A percentile compares a stretch with the other conserved stretches of the same genome.
Evolutionary conservation across 2,329 filamentous ascomycete species (phyloP).

Genomic region (Rhynchosporium secalis): DNA sequence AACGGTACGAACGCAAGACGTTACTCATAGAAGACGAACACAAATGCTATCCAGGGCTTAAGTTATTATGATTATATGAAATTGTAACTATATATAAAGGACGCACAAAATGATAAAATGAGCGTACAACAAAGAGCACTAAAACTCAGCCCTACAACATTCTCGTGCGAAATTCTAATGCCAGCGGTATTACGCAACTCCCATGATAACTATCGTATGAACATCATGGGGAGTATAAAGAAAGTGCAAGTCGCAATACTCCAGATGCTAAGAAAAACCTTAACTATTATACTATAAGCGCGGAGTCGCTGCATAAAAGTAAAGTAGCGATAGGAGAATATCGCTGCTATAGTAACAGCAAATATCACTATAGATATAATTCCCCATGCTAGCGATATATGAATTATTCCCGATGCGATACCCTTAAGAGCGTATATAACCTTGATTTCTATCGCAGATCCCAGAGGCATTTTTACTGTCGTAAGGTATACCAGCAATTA

Average conservation of each 20-base stretch:
- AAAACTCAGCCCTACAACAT: constrained; percentile 6
- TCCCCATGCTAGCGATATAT: constrained; percentile 1
- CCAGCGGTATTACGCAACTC: neutral
- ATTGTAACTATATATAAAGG: neutral
- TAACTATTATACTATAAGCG: constrained; percentile 2
- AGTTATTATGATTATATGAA: constrained; percentile 3
- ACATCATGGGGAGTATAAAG: constrained; percentile 6
- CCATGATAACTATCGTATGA: constrained; percentile 1
- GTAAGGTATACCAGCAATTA: constrained; percentile 2
- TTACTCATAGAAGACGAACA: no score
- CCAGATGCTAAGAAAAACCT: constrained; percentile 6
- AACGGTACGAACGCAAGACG: no score
- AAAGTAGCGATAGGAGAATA: constrained; percentile 5
- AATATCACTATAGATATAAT: constrained; percentile 9
- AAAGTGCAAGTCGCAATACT: constrained; percentile 8
- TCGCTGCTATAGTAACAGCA: constrained; percentile 3
- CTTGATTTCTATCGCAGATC: constrained; percentile 3
- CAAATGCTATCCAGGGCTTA: no score
- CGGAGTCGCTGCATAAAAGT: constrained; percentile 7
- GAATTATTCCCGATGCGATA: constrained; percentile 5
- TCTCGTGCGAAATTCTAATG: neutral
- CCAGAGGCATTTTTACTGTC: constrained; percentile 4
- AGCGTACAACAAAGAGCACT: no score
- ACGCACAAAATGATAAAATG: no score
- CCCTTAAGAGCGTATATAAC: constrained; percentile 7